Conservation (phyloP, 768 basidiomycete species). For the Boletus rex-veris region DNA sequence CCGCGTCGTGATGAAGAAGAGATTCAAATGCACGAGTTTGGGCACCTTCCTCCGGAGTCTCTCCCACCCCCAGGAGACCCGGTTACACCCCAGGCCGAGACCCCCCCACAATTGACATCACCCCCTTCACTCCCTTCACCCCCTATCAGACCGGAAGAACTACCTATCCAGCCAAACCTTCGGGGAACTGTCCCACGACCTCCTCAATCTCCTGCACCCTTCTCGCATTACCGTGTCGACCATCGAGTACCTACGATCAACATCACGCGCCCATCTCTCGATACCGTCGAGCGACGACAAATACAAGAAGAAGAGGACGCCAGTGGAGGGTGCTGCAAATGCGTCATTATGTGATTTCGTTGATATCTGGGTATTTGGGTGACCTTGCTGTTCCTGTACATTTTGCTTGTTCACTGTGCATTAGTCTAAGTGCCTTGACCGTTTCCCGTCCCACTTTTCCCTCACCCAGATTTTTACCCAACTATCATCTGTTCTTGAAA, state of each 20-base stretch:
- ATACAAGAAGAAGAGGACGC: slow-evolving; percentile 44
- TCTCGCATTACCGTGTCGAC: slow-evolving; percentile 48
- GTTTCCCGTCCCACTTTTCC: slow-evolving; percentile 1
- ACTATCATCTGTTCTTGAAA: slow-evolving; percentile 11
- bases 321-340: slow-evolving; percentile 66
- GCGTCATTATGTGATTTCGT: slow-evolving; percentile 72
- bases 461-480: background rate
- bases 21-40: slow-evolving; percentile 70
- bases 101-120: slow-evolving; percentile 11
- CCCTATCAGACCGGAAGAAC: slow-evolving; percentile 21
- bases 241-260: slow-evolving; percentile 32
- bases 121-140: slow-evolving; percentile 27
- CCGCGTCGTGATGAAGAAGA: slow-evolving; percentile 42
- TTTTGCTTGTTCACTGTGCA: slow-evolving; percentile 25
- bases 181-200: slow-evolving; percentile 22
- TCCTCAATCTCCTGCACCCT: slow-evolving; percentile 57
- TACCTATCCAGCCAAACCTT: slow-evolving; percentile 20
- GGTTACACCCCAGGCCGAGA: background rate
- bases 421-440: slow-evolving; percentile 6
- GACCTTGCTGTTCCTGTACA: slow-evolving; percentile 18
- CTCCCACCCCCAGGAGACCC: slow-evolving; percentile 12
- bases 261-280: slow-evolving; percentile 30
- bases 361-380: slow-evolving; percentile 20
- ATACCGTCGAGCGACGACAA: slow-evolving; percentile 26
- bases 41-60: slow-evolving; percentile 34